A percentile compares a stretch with the other conserved stretches of the same genome.
Conservation (phyloP, 164 flowering plant species). For the Paratinospora sagittata region DNA sequence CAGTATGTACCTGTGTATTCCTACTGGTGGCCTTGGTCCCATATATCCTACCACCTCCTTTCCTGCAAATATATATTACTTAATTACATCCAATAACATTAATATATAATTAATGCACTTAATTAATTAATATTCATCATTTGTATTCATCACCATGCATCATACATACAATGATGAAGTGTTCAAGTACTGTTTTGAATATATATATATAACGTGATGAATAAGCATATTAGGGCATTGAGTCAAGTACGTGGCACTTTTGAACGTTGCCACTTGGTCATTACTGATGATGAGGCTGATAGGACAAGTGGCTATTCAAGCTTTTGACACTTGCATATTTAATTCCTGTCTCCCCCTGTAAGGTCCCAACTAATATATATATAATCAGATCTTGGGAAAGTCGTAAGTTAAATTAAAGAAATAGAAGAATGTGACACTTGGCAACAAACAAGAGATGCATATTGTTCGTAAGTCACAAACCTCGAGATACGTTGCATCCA, state of each 20-base stretch:
- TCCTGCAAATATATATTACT: constrained; percentile 29
- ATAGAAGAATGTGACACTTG: background rate
- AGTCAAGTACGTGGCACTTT: no score
- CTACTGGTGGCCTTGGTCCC: constrained; percentile 64
- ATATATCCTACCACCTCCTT: constrained; percentile 46
- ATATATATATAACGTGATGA: no score
- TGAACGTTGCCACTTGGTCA: no score
- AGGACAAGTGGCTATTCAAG: no score
- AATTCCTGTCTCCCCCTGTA: no score
- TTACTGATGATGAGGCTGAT: no score
- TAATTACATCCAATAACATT: background rate
- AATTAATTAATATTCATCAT: background rate
- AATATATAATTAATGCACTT: background rate
- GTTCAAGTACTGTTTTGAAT: no score
- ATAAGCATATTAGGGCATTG: no score
- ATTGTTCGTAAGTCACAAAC: constrained; percentile 1
- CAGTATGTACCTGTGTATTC: constrained; percentile 65
- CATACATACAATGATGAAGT: no score
- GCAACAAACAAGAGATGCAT: background rate
- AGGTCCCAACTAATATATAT: no score
- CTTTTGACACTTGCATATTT: background rate
- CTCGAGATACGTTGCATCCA: constrained; percentile 20
- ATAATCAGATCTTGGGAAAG: no score
- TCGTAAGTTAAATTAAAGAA: background rate
- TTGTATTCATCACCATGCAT: no score